Evolutionary conservation across 768 basidiomycete species (phyloP).

Genomic region (Postia placenta): DNA sequence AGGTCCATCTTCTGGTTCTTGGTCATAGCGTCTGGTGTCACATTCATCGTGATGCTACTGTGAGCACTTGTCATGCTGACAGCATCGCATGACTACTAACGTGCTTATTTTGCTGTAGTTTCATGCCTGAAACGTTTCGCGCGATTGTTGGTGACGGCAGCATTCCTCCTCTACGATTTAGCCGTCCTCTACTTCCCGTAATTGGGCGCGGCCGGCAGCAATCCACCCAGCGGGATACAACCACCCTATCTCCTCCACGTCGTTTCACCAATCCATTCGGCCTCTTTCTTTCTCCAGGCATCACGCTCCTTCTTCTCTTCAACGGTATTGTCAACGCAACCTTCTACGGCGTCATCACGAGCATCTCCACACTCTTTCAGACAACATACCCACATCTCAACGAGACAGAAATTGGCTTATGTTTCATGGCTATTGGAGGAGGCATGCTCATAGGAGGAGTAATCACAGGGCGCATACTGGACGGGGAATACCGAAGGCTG

Average conservation of each 20-base stretch:
- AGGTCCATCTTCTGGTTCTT: conserved; percentile 41
- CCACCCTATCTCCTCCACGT: conserved; percentile 22
- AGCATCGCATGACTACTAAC: neutral
- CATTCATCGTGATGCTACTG: conserved; percentile 31
- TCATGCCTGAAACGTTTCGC: conserved; percentile 46
- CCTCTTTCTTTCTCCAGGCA: conserved; percentile 49
- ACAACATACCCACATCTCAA: conserved; percentile 51
- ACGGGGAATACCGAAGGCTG: conserved; percentile 53
- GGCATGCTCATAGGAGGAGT: conserved; percentile 61
- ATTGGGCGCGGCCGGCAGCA: conserved; percentile 13
- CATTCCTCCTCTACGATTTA: conserved; percentile 25
- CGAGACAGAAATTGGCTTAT: conserved; percentile 66
- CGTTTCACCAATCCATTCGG: conserved; percentile 48
- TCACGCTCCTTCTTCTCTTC: conserved; percentile 47
- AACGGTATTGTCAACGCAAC: conserved; percentile 49
- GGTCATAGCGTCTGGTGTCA: conserved; percentile 27
- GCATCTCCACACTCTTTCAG: conserved; percentile 56
- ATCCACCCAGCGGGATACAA: conserved; percentile 3
- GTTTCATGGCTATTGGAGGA: conserved; percentile 70
- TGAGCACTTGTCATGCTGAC: conserved; percentile 7
- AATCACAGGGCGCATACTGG: conserved; percentile 56
- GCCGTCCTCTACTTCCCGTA: conserved; percentile 28
- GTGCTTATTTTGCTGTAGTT: conserved; percentile 17
- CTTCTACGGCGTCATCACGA: conserved; percentile 55
- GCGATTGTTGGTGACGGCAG: conserved; percentile 37